Percentiles rank a stretch among this genome's conserved stretches.
Evolutionary conservation across 257 asterid genomes (phyloP).

Genomic region (Knoxia roxburghii): DNA sequence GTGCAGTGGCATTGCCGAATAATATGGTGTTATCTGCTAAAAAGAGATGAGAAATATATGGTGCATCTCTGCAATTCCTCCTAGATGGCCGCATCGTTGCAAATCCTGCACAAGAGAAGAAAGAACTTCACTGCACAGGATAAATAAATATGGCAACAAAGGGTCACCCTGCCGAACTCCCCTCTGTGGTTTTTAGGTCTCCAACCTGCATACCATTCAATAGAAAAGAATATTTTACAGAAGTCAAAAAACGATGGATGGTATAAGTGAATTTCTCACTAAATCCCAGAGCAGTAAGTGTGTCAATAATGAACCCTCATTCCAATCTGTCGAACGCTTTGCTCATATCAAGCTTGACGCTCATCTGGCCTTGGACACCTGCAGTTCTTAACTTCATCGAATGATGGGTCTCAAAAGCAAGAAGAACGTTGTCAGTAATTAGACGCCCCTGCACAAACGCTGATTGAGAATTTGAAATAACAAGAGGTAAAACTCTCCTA

Average conservation of each 20-base stretch:
- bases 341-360: background rate
- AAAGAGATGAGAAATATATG: background rate
- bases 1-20: background rate
- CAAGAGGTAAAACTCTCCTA: background rate
- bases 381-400: background rate
- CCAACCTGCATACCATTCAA: background rate
- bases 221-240: background rate
- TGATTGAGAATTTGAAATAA: background rate
- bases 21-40: background rate
- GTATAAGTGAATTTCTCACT: too few species aligned
- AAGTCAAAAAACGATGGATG: background rate
- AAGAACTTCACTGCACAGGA: background rate
- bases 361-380: background rate
- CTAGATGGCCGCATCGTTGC: background rate
- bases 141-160: background rate
- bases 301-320: background rate
- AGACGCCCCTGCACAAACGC: background rate
- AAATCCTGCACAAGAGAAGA: background rate
- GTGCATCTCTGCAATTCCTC: background rate
- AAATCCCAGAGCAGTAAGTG: background rate
- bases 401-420: background rate
- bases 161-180: background rate
- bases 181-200: background rate
- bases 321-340: background rate
- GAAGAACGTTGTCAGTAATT: background rate